Evolutionary conservation across 75 land plant genomes (phyloP).

Genomic region (Ceratopteris richardii): DNA sequence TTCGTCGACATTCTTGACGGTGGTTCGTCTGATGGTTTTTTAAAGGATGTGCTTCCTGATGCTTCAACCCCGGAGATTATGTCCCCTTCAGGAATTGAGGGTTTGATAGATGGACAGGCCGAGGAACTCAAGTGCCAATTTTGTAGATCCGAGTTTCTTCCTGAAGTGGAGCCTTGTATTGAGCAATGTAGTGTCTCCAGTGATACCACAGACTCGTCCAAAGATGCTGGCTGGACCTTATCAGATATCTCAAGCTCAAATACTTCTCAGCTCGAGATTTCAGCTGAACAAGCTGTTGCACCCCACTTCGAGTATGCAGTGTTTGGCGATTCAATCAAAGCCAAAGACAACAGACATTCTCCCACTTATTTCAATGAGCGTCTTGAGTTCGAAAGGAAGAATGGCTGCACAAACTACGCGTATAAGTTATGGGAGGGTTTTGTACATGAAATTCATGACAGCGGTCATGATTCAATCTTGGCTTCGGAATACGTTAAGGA

Average conservation of each 20-base stretch:
- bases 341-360: too few relatives aligned
- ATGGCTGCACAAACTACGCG: background rate
- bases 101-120: conserved; percentile 51
- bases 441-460: background rate
- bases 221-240: background rate
- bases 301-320: background rate
- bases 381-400: background rate
- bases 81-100: background rate
- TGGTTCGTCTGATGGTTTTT: background rate
- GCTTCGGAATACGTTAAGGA: too few relatives aligned
- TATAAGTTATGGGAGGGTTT: background rate
- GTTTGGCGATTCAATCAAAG: background rate
- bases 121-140: conserved; percentile 67
- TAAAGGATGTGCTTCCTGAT: background rate
- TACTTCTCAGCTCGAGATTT: background rate
- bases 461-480: background rate
- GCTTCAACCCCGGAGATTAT: background rate
- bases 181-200: background rate
- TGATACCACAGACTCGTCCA: background rate
- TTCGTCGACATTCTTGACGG: background rate
- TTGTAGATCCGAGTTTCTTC: conserved; percentile 38
- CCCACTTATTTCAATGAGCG: background rate
- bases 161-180: too few relatives aligned
- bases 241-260: background rate
- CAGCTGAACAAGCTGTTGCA: background rate